These are phyloP conservation scores for Plasmodium inui DNA, from an alignment of 169 alveolate species.

Conservation along the genomic window DNA sequence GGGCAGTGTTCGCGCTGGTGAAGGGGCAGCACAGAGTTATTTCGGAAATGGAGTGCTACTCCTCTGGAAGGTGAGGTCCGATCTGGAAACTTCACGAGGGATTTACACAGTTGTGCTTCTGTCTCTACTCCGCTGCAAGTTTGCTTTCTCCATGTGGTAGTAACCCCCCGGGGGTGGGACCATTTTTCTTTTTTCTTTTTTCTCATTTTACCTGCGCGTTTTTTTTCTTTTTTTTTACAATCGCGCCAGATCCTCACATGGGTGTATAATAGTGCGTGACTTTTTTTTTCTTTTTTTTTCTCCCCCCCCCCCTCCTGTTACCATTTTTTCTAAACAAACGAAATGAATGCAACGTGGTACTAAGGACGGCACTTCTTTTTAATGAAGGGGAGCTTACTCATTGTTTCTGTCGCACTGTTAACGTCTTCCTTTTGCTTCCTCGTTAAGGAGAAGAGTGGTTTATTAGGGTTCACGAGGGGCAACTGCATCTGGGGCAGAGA, in stretches of 20 bases:
- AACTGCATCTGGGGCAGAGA: background rate
- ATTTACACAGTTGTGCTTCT: background rate
- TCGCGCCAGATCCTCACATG: background rate
- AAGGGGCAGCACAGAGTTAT: background rate
- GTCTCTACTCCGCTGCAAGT: background rate
- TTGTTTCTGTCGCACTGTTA: constrained; percentile 14
- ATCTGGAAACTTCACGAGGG: background rate
- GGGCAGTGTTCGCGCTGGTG: background rate
- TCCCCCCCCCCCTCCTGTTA: background rate
- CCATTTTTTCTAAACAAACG: constrained; percentile 1
- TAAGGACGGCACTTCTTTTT: constrained; percentile 1
- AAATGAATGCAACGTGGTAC: constrained; percentile 18
- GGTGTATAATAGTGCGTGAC: background rate
- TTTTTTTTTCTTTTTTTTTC: too few relatives aligned
- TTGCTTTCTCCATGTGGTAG: background rate
- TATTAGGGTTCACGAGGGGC: background rate
- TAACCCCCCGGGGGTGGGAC: background rate
- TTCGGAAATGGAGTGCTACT: background rate
- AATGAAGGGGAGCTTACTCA: constrained; percentile 39
- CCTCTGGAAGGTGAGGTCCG: background rate
- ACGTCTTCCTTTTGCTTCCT: constrained; percentile 22
- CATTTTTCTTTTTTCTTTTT: too few relatives aligned
- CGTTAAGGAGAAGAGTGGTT: constrained; percentile 9
- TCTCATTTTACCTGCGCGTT: too few relatives aligned
- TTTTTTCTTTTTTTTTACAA: background rate